Base-by-base conservation (phyloP, 179 eudicot species). In the Silene vulgaris region DNA sequence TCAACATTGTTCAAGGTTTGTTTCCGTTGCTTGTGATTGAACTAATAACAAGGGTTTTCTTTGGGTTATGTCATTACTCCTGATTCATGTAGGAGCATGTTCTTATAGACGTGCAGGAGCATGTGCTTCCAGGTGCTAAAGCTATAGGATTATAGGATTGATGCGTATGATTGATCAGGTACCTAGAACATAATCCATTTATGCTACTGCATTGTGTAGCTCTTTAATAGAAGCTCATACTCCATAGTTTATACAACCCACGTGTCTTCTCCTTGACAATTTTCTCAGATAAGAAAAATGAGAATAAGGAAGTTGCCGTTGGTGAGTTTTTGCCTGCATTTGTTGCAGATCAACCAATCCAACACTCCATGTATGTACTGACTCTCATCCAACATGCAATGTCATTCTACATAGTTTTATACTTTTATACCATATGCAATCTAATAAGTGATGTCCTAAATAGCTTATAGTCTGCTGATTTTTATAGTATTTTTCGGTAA, bases 91-190 rank as follows among this genome's bases (percentile, higher is more conserved):
- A 23, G 26, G 26, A 23, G 26, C 26, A 23, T 23, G 26, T 23
- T 23, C 26, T 23, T 23, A 0, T 23, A 30, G 4, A 56, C 17
- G 13, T 35, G 75, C 59, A 90, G 93, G 96, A 90, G 52, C 91
- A 91, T 30, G 90, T 87, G 3, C 83, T 87, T 43, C 96, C 96
- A 13, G 96, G 93, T 90, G 87, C 77, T 79, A 89, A 81, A 84
- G 96, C 40, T 86, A 84, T 23, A 83, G 79, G 79, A 86, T 90
- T 69, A 86, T 90, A 69, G 93, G 91, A 52, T 75, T 89, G 30
- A 90, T 90, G 96, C 91, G 91, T 59, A 90, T 89, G 96, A 90
- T 90, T 78, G 96, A 90, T 81, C 96, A 90, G 93, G 89, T 84
- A 61, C 29, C 26, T 59, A 14, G 35, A 11, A 28, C 17, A 30